Evolutionary conservation across 2,329 filamentous ascomycete species (phyloP), one percentile per base, ranked within the genome.

Genomic region (Diaporthe ampelina): DNA sequence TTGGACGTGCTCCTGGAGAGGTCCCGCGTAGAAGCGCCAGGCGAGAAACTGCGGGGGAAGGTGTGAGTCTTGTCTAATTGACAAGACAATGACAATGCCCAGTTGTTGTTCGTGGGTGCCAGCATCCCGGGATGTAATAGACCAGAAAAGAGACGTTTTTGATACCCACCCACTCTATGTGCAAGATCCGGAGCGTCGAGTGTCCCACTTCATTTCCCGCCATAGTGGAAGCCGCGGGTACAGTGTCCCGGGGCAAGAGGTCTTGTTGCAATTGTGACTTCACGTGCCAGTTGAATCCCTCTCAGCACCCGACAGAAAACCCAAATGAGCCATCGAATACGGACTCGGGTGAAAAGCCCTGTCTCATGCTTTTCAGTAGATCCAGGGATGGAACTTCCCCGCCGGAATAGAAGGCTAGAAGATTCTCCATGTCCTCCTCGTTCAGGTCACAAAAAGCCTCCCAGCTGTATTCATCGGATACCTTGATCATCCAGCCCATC

Each of bases 401-500:
- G 0, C 85, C 79, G 0, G 83, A 84, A 78, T 97, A 98, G 81
- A 92, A 95, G n/a, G 87, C 86, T 50, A 98, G 85, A n/a, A 98
- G 86, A 72, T 88, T 89, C 72, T 94, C 91, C 94, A 98, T 97
- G 79, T 95, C 95, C 79, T 93, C 90, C 68, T 97, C 94, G 26
- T 90, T 91, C 88, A 98, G 91, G 45, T 90, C 89, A 78, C 94
- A 95, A 78, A 98, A 90, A 76, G 98, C 94, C 76, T 97, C 93
- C 82, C 97, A 91, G 70, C 89, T 92, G 88, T 96, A 98, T 48
- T 91, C 88, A 78, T 98, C 95, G 85, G 95, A 98, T 48, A 98
- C 94, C 77, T 91, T 93, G 63, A 92, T 95, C 94, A 98, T 98
- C 95, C 94, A 98, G 77, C 92, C 89, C 96, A 98, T 98, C 75